Conservation (phyloP, 139 green algal species). For the Chlamydomonas sp. region DNA sequence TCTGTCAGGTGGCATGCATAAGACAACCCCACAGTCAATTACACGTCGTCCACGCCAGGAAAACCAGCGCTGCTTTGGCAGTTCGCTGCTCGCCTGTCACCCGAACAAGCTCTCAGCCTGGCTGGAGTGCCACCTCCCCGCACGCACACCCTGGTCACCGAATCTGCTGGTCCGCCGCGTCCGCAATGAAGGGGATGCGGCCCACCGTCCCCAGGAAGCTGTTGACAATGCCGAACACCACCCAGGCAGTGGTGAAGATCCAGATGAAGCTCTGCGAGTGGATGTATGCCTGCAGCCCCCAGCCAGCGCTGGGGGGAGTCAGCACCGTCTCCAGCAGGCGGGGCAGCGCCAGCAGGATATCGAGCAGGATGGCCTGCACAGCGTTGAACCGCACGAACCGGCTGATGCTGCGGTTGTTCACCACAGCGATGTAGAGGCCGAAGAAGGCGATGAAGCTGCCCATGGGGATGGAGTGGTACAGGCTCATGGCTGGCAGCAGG, state of each 20-base stretch:
- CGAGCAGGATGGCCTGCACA: slow-evolving; percentile 69
- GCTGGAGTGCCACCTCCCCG: too few relatives aligned
- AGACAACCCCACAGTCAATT: too few relatives aligned
- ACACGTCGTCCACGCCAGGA: too few relatives aligned
- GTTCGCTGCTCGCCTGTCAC: too few relatives aligned
- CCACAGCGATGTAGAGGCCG: slow-evolving; percentile 61
- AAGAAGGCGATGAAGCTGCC: slow-evolving; percentile 66
- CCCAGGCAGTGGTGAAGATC: slow-evolving; percentile 57
- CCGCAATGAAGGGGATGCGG: slow-evolving; percentile 61
- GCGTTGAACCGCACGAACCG: slow-evolving; percentile 64
- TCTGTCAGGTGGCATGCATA: too few relatives aligned
- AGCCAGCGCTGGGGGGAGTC: slow-evolving; percentile 49
- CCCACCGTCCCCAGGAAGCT: slow-evolving; percentile 45
- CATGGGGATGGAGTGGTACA: slow-evolving; percentile 63
- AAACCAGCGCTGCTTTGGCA: too few relatives aligned
- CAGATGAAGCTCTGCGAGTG: slow-evolving; percentile 64
- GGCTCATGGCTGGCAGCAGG: slow-evolving; percentile 49
- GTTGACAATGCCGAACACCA: slow-evolving; percentile 50
- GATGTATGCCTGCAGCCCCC: slow-evolving; percentile 59
- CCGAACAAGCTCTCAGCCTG: too few relatives aligned
- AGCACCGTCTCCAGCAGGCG: slow-evolving; percentile 61
- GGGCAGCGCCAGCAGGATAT: slow-evolving; percentile 68
- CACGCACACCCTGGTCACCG: slow-evolving; percentile 2
- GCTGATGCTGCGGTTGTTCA: slow-evolving; percentile 60
- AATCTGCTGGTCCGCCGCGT: slow-evolving; percentile 61